Evolutionary conservation across 495 filamentous ascomycete species (phyloP), one percentile per base, ranked within the genome.

Genomic region (Podospora didyma): DNA sequence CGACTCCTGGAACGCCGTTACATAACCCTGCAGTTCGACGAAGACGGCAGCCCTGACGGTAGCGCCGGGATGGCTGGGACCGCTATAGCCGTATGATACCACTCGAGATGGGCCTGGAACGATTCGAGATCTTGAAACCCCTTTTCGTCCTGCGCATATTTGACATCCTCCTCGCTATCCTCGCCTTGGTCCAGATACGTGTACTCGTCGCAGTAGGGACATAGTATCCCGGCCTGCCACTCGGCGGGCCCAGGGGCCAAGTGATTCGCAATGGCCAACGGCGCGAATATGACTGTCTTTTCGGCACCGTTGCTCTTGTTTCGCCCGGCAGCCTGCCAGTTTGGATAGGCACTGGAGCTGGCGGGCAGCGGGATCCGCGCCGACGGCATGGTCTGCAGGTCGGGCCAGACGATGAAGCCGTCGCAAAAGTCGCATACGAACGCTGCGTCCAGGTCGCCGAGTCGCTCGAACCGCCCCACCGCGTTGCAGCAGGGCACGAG

Each of bases 351-450:
- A n/a, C n/a, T 47, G 21, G 35, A 24, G 7, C 17, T 11, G 3
- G 35, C 45, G n/a, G 56, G 26, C n/a, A 58, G 52, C 19, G 62
- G 57, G 11, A 65, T 53, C 20, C 76, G 56, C 37, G 64, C 64
- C 1, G 72, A 66, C 12, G 76, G 75, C 60, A 78, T 72, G 3
- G 58, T 61, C 45, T 61, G 62, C 50, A 79, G 58, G 56, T 79
- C 72, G 26, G 73, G 66, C 76, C 76, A 79, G 21, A 79, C 65
- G 12, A 79, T 56, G 41, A 70, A 73, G 7, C 76, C 76, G 60
- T 77, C 73, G 68, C 76, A 79, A 56, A 73, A 79, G 60, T 79
- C 72, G 60, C 76, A 79, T 0, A 78, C 69, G 52, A 78, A 79
- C 1, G 76, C 75, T 17, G 73, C 71, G 54, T 78, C 74, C n/a